Percentiles rank a stretch among this genome's conserved stretches.
These are phyloP conservation scores for Pichia rugopelliculosa DNA, from an alignment of 805 yeast genomes.

Conservation along the genomic window DNA sequence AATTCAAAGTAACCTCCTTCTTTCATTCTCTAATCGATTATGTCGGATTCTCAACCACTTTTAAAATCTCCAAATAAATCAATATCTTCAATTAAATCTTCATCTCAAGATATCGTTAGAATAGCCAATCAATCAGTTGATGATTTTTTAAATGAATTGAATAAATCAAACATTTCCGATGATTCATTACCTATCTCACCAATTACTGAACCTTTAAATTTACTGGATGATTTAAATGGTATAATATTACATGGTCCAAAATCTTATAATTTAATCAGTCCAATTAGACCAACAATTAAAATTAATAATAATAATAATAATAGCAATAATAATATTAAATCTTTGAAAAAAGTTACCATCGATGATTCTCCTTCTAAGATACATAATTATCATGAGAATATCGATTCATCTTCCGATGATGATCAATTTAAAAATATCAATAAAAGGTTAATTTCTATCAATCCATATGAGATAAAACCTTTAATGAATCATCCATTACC, in stretches of 20 bases:
- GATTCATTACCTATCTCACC: conserved; percentile 5
- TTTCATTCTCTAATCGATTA: not conserved
- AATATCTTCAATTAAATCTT: not conserved
- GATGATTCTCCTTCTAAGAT: conserved; percentile 33
- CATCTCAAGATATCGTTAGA: conserved; percentile 20
- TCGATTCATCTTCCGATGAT: conserved; percentile 8
- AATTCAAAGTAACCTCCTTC: no score
- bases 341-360: conserved; percentile 32
- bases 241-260: conserved; percentile 13
- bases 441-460: no score
- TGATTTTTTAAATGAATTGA: conserved; percentile 29
- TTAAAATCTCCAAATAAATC: not conserved
- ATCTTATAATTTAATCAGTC: not conserved
- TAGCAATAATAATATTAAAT: conserved; percentile 5
- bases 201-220: conserved; percentile 6
- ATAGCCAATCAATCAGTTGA: conserved; percentile 33
- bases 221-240: not conserved
- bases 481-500: conserved; percentile 30
- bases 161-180: conserved; percentile 9
- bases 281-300: not conserved
- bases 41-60: not conserved
- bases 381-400: conserved; percentile 19
- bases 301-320: not conserved
- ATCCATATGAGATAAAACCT: conserved; percentile 1
- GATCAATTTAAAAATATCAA: not conserved